Percentiles rank a stretch among this genome's conserved stretches.
Conservation (phyloP, 352 stramenopile species). For the Elongisporangium prolatum region DNA sequence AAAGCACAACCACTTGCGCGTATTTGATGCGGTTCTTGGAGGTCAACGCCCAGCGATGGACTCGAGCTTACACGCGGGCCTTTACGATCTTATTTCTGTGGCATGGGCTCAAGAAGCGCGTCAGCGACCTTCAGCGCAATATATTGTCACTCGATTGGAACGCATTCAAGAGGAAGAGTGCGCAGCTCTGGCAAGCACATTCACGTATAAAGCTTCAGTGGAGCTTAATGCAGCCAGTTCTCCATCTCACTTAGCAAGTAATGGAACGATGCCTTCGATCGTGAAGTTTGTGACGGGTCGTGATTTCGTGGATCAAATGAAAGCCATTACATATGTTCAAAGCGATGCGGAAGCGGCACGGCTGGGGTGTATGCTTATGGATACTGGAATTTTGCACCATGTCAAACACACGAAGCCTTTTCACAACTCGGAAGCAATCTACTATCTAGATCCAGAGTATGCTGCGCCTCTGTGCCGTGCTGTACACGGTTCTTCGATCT, state of each 20-base stretch:
- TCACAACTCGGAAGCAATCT: slow-evolving; percentile 28
- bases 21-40: slow-evolving; percentile 44
- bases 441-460: slow-evolving; percentile 44
- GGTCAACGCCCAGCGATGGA: slow-evolving; percentile 32
- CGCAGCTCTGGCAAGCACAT: slow-evolving; percentile 19
- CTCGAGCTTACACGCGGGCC: slow-evolving; percentile 14
- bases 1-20: slow-evolving; percentile 46
- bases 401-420: slow-evolving; percentile 40
- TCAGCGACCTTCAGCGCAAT: slow-evolving; percentile 29
- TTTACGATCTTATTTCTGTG: slow-evolving; percentile 28
- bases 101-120: slow-evolving; percentile 39
- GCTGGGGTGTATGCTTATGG: slow-evolving; percentile 56
- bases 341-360: slow-evolving; percentile 33
- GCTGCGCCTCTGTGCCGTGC: background rate
- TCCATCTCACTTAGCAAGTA: background rate
- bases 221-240: background rate
- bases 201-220: background rate
- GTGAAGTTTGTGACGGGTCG: slow-evolving; percentile 27
- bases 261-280: slow-evolving; percentile 19
- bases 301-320: slow-evolving; percentile 24
- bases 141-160: slow-evolving; percentile 39
- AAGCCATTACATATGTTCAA: slow-evolving; percentile 34
- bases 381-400: slow-evolving; percentile 48
- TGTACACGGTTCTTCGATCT: slow-evolving; percentile 15
- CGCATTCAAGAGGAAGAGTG: slow-evolving; percentile 40